These are phyloP conservation scores for Kodamaea sagamina DNA, from an alignment of 805 yeast genomes.

Conservation along the genomic window DNA sequence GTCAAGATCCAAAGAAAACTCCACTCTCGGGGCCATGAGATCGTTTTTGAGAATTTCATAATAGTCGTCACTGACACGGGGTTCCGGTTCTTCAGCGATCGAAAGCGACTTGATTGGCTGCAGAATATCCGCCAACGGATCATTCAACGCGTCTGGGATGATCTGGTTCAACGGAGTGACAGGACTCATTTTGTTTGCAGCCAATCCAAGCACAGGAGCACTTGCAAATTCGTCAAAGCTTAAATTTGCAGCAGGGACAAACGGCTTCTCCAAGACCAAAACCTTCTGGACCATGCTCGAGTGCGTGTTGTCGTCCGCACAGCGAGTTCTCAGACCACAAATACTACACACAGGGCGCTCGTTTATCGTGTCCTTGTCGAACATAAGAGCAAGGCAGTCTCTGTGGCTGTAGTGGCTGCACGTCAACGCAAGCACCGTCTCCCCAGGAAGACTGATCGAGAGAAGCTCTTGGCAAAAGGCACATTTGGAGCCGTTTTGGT, in stretches of 20 bases:
- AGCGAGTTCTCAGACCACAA: slow-evolving; percentile 18
- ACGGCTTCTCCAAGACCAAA: slow-evolving; percentile 11
- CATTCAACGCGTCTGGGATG: slow-evolving; percentile 15
- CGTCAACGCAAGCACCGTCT: slow-evolving; percentile 19
- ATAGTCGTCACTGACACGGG: background rate
- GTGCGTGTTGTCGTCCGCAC: slow-evolving; percentile 15
- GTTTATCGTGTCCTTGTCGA: slow-evolving; percentile 13
- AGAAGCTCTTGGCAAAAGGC: slow-evolving; percentile 23
- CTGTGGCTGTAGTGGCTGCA: slow-evolving; percentile 31
- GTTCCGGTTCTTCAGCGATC: background rate
- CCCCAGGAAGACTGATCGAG: slow-evolving; percentile 19
- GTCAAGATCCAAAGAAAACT: slow-evolving; percentile 10
- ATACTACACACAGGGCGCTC: slow-evolving; percentile 17
- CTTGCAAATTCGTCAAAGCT: slow-evolving; percentile 2
- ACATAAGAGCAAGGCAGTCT: slow-evolving; percentile 23
- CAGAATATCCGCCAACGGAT: slow-evolving; percentile 10
- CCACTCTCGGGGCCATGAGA: slow-evolving; percentile 14
- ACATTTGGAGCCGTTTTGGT: slow-evolving; percentile 15
- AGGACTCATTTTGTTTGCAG: slow-evolving; percentile 9
- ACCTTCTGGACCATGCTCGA: slow-evolving; percentile 8
- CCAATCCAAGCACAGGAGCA: slow-evolving; percentile 3
- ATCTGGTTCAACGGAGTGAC: slow-evolving; percentile 18
- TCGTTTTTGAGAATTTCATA: slow-evolving; percentile 7
- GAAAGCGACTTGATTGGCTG: slow-evolving; percentile 1
- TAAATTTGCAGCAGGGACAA: slow-evolving; percentile 8